Conservation (phyloP, 1,139 yeast species). For the Geotrichum citri-aurantii region DNA sequence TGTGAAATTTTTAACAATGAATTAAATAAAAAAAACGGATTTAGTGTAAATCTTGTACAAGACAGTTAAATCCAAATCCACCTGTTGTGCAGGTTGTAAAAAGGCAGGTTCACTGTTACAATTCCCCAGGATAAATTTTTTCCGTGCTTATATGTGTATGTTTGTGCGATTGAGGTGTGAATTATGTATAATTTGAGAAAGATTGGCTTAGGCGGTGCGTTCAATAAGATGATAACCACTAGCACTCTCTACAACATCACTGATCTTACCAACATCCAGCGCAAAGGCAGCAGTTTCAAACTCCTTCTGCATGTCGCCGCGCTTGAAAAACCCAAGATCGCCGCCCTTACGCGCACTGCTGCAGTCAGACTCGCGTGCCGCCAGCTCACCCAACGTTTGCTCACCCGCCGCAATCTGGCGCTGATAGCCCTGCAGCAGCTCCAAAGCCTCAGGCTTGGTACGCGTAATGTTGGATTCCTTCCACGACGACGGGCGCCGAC, state of each 20-base stretch:
- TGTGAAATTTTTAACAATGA: too few relatives aligned
- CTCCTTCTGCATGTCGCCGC: conserved; percentile 91
- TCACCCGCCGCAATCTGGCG: conserved; percentile 65
- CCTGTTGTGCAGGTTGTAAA: too few relatives aligned
- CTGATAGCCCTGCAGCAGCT: conserved; percentile 54
- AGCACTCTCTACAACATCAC: conserved; percentile 80
- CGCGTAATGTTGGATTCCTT: conserved; percentile 70
- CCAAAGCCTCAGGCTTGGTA: conserved; percentile 77
- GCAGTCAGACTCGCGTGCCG: conserved; percentile 82
- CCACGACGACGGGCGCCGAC: conserved; percentile 92
- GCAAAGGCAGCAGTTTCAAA: conserved; percentile 85
- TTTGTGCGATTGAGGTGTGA: not conserved
- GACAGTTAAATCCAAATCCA: too few relatives aligned
- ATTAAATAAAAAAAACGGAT: too few relatives aligned
- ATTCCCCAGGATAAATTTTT: too few relatives aligned
- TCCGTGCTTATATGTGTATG: not conserved
- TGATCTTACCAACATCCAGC: conserved; percentile 74
- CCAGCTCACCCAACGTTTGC: conserved; percentile 61
- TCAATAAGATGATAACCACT: conserved; percentile 88
- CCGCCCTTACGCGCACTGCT: conserved; percentile 84
- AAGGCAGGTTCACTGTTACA: too few relatives aligned
- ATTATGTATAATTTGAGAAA: not conserved
- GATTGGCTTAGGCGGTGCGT: conserved; percentile 48
- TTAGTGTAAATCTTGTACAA: too few relatives aligned
- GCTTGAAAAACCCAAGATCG: conserved; percentile 82